Percentiles rank a stretch among this genome's conserved stretches.
phyloP scores from a whole-genome alignment of 768 basidiomycete species.

The Neoboletus magnificus region DNA sequence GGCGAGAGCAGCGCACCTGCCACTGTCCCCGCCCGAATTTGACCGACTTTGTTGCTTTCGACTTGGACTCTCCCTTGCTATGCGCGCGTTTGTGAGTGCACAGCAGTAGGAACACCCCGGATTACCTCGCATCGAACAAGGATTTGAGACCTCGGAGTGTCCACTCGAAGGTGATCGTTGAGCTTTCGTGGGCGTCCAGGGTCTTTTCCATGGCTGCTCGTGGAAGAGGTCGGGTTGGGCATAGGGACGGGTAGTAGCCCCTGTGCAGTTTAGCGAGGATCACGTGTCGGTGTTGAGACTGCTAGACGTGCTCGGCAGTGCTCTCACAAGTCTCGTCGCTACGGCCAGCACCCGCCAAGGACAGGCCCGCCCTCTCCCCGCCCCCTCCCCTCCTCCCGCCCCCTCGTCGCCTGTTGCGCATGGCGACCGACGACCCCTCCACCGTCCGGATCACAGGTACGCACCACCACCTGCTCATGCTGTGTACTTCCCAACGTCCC shows the following conservation, averaged over 20 bases:
- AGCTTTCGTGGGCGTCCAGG: conserved; percentile 48
- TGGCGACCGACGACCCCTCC: conserved; percentile 19
- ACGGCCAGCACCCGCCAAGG: not conserved
- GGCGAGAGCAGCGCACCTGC: conserved; percentile 45
- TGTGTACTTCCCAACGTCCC: not conserved
- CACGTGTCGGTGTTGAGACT: not conserved
- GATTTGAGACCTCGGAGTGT: conserved; percentile 63
- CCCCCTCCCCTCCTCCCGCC: not conserved
- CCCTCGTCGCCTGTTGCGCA: conserved; percentile 1
- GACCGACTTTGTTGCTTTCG: conserved; percentile 71
- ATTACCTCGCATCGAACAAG: conserved; percentile 68
- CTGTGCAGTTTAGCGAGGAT: not conserved
- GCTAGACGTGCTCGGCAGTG: too few species aligned
- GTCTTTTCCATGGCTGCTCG: conserved; percentile 28
- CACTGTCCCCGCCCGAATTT: conserved; percentile 75
- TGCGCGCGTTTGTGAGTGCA: not conserved
- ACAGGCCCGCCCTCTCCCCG: not conserved
- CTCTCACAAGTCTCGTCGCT: too few species aligned
- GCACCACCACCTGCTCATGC: not conserved
- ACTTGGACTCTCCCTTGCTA: conserved; percentile 73
- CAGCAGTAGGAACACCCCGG: not conserved
- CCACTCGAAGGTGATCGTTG: conserved; percentile 72
- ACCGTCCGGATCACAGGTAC: conserved; percentile 28
- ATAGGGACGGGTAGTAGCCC: not conserved
- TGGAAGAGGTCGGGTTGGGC: not conserved